These are phyloP conservation scores for Trametes sp. DNA, from an alignment of 1,284 basidiomycete species.

Conservation along the genomic window DNA sequence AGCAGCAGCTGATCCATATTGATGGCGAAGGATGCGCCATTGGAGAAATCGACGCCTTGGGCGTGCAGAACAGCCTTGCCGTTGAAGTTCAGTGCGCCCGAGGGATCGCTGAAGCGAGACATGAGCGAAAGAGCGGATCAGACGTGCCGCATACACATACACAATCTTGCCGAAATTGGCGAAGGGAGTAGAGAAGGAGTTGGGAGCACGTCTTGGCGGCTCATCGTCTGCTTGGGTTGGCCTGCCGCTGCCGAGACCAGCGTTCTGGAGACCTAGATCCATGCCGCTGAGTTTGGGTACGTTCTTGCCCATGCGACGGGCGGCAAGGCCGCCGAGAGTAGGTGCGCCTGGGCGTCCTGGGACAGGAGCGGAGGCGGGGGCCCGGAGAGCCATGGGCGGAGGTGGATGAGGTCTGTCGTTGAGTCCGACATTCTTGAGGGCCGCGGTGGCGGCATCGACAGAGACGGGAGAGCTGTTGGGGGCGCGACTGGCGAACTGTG, in stretches of 20 bases:
- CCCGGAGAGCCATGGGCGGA: constrained; percentile 33
- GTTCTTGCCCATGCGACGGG: constrained; percentile 51
- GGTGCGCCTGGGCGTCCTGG: constrained; percentile 33
- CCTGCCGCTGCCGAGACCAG: constrained; percentile 76
- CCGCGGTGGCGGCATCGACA: constrained; percentile 50
- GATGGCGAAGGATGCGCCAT: constrained; percentile 92
- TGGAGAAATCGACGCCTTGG: constrained; percentile 94
- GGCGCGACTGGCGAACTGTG: constrained; percentile 57
- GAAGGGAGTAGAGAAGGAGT: constrained; percentile 79
- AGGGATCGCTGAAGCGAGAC: constrained; percentile 76
- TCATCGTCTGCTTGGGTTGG: constrained; percentile 51
- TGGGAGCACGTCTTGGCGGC: constrained; percentile 49
- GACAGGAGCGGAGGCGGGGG: constrained; percentile 37
- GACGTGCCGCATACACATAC: constrained; percentile 55
- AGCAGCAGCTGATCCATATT: constrained; percentile 96
- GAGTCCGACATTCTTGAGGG: constrained; percentile 49
- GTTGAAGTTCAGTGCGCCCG: constrained; percentile 91
- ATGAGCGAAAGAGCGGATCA: constrained; percentile 5
- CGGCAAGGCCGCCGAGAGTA: constrained; percentile 49
- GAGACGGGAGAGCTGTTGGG: constrained; percentile 33
- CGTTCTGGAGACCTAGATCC: constrained; percentile 64
- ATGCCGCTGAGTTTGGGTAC: constrained; percentile 68
- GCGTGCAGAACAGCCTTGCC: constrained; percentile 95
- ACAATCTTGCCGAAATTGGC: constrained; percentile 95
- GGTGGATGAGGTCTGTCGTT: constrained; percentile 41